Evolutionary conservation across 371 early-diverging fungal genomes (phyloP).

Genomic region (Entomophthora muscae): DNA sequence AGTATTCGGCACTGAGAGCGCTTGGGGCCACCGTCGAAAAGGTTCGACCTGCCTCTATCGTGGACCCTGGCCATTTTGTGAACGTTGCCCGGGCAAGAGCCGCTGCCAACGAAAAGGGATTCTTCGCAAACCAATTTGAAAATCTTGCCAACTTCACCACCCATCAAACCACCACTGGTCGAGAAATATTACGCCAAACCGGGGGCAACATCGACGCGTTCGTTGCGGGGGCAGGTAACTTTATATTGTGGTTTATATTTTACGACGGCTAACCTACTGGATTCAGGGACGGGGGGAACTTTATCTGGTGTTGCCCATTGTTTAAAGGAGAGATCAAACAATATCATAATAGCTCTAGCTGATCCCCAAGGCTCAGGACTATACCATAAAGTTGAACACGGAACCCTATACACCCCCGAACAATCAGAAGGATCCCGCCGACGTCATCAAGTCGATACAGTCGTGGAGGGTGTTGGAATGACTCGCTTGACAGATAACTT

Average conservation of each 20-base stretch:
- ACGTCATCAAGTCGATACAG: conserved; percentile 89
- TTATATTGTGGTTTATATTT: neutral
- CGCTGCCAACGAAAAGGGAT: conserved; percentile 38
- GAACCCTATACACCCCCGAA: conserved; percentile 68
- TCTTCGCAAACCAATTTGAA: conserved; percentile 90
- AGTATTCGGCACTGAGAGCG: conserved; percentile 61
- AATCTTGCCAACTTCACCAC: conserved; percentile 64
- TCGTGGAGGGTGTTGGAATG: conserved; percentile 92
- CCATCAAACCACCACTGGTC: conserved; percentile 73
- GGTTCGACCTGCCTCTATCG: conserved; percentile 80
- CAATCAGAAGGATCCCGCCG: conserved; percentile 80
- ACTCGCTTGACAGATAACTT: conserved; percentile 88
- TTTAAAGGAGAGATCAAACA: conserved; percentile 43
- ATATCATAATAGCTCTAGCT: conserved; percentile 54
- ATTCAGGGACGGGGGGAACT: conserved; percentile 79
- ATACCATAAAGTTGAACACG: conserved; percentile 76
- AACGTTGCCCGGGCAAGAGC: conserved; percentile 69
- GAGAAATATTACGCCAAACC: conserved; percentile 69
- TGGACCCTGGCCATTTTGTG: conserved; percentile 81
- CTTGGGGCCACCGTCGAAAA: conserved; percentile 82
- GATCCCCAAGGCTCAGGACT: conserved; percentile 91
- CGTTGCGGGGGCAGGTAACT: conserved; percentile 56
- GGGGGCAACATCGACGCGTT: conserved; percentile 55
- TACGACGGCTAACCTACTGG: too few species aligned
- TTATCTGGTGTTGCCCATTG: conserved; percentile 71